Conservation (phyloP, 495 filamentous ascomycete species). For the Glutinoglossum americanum region DNA sequence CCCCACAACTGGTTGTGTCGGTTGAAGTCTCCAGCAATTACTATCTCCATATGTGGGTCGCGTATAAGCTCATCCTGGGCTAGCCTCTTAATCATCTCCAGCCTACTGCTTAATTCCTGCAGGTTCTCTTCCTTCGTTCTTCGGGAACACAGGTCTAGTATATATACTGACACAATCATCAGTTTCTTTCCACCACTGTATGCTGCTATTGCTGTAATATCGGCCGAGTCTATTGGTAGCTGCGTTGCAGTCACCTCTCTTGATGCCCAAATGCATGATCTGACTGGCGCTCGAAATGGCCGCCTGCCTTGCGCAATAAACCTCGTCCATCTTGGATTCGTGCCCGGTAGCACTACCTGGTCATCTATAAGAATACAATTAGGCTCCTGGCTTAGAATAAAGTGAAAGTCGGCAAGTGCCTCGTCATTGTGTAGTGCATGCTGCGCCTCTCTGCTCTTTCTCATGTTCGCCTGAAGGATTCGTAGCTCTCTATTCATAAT, state of each 20-base stretch:
- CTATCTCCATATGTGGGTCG: constrained; percentile 7
- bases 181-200: background rate
- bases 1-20: constrained; percentile 19
- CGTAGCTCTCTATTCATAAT: constrained; percentile 3
- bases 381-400: constrained; percentile 8
- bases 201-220: background rate
- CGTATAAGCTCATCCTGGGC: constrained; percentile 1
- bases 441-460: constrained; percentile 6
- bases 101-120: background rate
- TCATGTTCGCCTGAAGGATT: constrained; percentile 8
- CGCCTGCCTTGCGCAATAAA: constrained; percentile 3
- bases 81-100: constrained; percentile 2
- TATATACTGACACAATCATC: background rate
- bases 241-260: background rate
- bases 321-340: constrained; percentile 5
- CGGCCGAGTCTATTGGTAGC: background rate
- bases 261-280: constrained; percentile 1
- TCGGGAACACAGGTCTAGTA: background rate
- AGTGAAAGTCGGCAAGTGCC: constrained; percentile 7
- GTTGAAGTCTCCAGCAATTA: constrained; percentile 19
- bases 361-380: constrained; percentile 4
- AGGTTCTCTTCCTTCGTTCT: constrained; percentile 6
- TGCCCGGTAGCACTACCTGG: constrained; percentile 6
- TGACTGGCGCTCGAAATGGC: background rate
- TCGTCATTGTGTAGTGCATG: constrained; percentile 6